These are phyloP conservation scores for Mariannaea sp. DNA, from an alignment of 2,329 filamentous ascomycete species.

Conservation along the genomic window DNA sequence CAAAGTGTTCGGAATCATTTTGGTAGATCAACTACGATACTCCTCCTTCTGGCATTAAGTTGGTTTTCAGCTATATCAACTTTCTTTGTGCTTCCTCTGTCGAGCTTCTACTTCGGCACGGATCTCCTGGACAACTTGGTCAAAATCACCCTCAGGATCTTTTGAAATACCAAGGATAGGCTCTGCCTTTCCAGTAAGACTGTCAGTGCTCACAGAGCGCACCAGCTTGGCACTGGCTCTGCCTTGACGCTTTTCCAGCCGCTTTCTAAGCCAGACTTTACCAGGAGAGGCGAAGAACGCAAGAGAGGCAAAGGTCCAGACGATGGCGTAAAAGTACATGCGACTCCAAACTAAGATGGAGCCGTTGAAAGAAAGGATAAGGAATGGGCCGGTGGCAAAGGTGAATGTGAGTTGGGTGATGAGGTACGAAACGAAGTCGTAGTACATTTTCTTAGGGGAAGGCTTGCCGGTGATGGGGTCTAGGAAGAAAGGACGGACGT, in stretches of 20 bases:
- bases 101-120: conserved; percentile 69
- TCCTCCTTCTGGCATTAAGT: neutral
- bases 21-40: neutral
- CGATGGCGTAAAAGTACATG: conserved; percentile 85
- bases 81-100: conserved; percentile 36
- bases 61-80: neutral
- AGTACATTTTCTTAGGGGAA: conserved; percentile 77
- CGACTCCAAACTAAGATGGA: conserved; percentile 79
- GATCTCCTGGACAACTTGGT: conserved; percentile 78
- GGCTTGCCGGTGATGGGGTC: conserved; percentile 73
- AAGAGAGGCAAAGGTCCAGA: conserved; percentile 68
- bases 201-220: conserved; percentile 62
- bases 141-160: conserved; percentile 75
- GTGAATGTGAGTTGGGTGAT: conserved; percentile 82
- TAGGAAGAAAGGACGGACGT: conserved; percentile 91
- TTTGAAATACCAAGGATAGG: conserved; percentile 79
- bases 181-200: conserved; percentile 53
- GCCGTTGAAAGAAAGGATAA: conserved; percentile 74
- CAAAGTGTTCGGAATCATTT: neutral
- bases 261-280: conserved; percentile 62
- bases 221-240: conserved; percentile 52
- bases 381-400: conserved; percentile 83
- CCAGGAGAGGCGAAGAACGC: conserved; percentile 81
- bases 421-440: conserved; percentile 78
- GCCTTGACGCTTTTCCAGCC: conserved; percentile 62